A percentile compares a stretch with the other conserved stretches of the same genome.
phyloP scores from a whole-genome alignment of 2,329 filamentous ascomycete species.

The Botrytis paeoniae region DNA sequence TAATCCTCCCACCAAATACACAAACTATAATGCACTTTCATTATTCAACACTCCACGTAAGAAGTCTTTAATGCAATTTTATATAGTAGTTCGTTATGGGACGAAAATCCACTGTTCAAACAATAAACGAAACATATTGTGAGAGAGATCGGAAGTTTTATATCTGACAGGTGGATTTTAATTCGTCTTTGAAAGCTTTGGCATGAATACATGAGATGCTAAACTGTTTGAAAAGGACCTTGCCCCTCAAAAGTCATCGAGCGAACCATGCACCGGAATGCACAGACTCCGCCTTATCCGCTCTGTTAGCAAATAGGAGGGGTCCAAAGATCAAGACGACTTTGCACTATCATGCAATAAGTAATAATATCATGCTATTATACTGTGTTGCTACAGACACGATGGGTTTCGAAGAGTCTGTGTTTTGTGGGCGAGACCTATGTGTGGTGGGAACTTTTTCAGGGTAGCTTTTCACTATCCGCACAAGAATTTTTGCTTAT shows the following conservation, averaged over 20 bases:
- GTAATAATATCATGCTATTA: conserved; percentile 11
- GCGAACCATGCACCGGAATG: neutral
- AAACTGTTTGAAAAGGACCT: conserved; percentile 16
- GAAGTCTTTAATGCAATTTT: neutral
- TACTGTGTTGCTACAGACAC: neutral
- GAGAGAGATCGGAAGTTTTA: neutral
- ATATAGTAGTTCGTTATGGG: neutral
- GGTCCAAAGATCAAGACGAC: neutral
- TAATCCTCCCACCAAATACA: neutral
- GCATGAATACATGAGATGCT: neutral
- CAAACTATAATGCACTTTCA: neutral
- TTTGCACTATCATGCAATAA: conserved; percentile 17
- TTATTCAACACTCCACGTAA: neutral
- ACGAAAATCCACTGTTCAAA: conserved; percentile 5
- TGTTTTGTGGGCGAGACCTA: neutral
- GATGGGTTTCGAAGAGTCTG: neutral
- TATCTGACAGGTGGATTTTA: neutral
- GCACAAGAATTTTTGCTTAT: neutral
- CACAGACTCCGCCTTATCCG: neutral
- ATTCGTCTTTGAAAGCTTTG: neutral
- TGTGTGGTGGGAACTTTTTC: neutral
- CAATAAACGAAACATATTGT: neutral
- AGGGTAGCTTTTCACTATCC: neutral
- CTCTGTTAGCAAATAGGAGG: neutral
- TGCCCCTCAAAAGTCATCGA: neutral